Conservation (phyloP, 2,329 filamentous ascomycete genomes). For the Dissoconium aciculare region DNA sequence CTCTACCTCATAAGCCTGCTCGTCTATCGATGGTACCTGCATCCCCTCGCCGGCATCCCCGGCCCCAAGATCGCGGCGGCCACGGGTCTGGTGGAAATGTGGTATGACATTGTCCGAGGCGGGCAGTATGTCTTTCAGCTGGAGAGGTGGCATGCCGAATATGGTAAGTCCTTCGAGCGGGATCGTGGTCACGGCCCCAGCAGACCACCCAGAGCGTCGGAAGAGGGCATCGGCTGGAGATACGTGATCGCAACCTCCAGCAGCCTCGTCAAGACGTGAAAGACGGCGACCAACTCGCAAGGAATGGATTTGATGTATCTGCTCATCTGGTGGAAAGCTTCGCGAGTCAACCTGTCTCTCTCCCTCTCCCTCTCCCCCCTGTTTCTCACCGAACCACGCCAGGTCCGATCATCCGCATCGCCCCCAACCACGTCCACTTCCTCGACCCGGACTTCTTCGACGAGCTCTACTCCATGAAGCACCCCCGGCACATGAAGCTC, state of each 20-base stretch:
- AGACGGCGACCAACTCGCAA: too few relatives aligned
- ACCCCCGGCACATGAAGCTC: slow-evolving; percentile 6
- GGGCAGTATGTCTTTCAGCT: slow-evolving; percentile 6
- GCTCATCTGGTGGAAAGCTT: too few relatives aligned
- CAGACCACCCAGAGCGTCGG: too few relatives aligned
- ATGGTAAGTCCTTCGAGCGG: too few relatives aligned
- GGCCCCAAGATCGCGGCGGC: slow-evolving; percentile 25
- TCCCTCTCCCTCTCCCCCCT: too few relatives aligned
- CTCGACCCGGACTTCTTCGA: slow-evolving; percentile 23
- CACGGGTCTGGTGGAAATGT: slow-evolving; percentile 24
- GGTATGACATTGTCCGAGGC: slow-evolving; percentile 18
- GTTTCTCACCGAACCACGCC: too few relatives aligned
- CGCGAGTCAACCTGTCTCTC: too few relatives aligned
- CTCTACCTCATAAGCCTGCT: slow-evolving; percentile 3
- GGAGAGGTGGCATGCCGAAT: slow-evolving; percentile 6
- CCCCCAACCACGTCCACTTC: slow-evolving; percentile 26
- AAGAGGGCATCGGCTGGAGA: too few relatives aligned
- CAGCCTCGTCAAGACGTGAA: too few relatives aligned
- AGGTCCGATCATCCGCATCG: slow-evolving; percentile 26
- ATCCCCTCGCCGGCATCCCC: slow-evolving; percentile 23
- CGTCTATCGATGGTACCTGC: slow-evolving; percentile 19
- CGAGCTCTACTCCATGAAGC: slow-evolving; percentile 21
- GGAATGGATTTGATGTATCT: too few relatives aligned
- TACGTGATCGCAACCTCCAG: too few relatives aligned
- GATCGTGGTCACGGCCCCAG: too few relatives aligned